Evolutionary conservation across 768 basidiomycete species (phyloP).

Genomic region (Jaapia argillacea): DNA sequence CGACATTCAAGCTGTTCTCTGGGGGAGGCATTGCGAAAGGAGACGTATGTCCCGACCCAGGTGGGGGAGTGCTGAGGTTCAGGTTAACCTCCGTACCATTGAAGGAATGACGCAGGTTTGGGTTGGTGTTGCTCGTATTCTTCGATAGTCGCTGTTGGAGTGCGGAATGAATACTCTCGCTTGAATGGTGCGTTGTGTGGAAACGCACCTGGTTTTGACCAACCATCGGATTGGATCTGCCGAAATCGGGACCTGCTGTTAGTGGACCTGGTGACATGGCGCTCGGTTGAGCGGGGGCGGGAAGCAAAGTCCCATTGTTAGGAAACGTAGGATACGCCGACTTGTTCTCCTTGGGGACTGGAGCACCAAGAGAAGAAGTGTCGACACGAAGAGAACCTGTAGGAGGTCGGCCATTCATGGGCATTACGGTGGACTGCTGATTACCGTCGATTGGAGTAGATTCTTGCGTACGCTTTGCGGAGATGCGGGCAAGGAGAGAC

Average conservation of each 20-base stretch:
- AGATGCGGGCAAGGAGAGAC: conserved; percentile 72
- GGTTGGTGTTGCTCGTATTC: conserved; percentile 23
- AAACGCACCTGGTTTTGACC: conserved; percentile 55
- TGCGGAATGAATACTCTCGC: conserved; percentile 6
- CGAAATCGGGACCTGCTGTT: conserved; percentile 80
- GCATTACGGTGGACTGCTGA: background rate
- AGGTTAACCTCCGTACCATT: conserved; percentile 60
- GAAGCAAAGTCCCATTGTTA: conserved; percentile 45
- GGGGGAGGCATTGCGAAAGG: conserved; percentile 25
- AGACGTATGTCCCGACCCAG: conserved; percentile 36
- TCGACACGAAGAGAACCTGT: conserved; percentile 68
- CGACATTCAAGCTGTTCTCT: conserved; percentile 25
- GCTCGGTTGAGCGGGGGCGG: conserved; percentile 45
- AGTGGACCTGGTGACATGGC: conserved; percentile 70
- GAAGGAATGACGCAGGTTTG: conserved; percentile 64
- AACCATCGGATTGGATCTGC: conserved; percentile 65
- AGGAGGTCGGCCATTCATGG: conserved; percentile 36
- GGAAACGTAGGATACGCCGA: conserved; percentile 67
- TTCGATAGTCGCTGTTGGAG: conserved; percentile 35
- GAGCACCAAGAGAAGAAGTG: conserved; percentile 51
- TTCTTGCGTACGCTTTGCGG: conserved; percentile 52
- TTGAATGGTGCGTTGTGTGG: background rate
- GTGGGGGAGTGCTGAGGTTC: conserved; percentile 47
- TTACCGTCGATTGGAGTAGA: conserved; percentile 6
- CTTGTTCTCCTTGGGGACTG: conserved; percentile 68